phyloP scores from a whole-genome alignment of 495 filamentous ascomycete genomes.

The Penicillium diatomitis region DNA sequence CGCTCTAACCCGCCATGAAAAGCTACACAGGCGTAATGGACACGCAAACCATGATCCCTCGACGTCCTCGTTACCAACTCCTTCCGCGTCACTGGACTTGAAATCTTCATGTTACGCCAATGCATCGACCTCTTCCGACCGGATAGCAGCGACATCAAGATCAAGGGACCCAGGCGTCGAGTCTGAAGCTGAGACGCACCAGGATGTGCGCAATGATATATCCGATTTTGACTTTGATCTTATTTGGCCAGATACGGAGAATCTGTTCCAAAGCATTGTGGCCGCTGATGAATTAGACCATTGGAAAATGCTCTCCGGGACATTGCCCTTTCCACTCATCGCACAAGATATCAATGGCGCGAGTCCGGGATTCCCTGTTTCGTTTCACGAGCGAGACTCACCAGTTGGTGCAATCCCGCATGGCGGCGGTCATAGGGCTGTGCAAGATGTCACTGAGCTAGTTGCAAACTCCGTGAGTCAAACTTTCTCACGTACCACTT shows the following conservation, averaged over 20 bases:
- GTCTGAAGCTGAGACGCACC: constrained; percentile 9
- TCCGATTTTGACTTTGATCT: constrained; percentile 35
- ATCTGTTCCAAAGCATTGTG: constrained; percentile 40
- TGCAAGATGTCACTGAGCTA: constrained; percentile 41
- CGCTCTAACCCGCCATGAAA: constrained; percentile 40
- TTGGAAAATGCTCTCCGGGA: constrained; percentile 38
- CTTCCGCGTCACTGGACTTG: constrained; percentile 13
- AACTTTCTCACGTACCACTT: not conserved
- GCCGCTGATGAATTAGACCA: constrained; percentile 33
- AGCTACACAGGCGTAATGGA: constrained; percentile 30
- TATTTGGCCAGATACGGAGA: constrained; percentile 42
- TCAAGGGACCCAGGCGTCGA: constrained; percentile 21
- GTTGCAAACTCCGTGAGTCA: constrained; percentile 35
- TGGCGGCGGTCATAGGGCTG: constrained; percentile 38
- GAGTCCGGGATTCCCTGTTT: constrained; percentile 26
- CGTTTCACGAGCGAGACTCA: constrained; percentile 29
- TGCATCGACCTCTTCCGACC: constrained; percentile 13
- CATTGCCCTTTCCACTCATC: constrained; percentile 31
- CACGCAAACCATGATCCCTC: constrained; percentile 15
- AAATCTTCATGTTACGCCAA: constrained; percentile 21
- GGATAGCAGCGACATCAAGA: constrained; percentile 13
- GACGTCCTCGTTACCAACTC: constrained; percentile 7
- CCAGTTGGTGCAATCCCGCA: constrained; percentile 33
- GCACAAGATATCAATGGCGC: constrained; percentile 27
- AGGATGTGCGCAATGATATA: constrained; percentile 17